phyloP scores from a whole-genome alignment of 1,284 basidiomycete species.

The Cryptococcus floricola region DNA sequence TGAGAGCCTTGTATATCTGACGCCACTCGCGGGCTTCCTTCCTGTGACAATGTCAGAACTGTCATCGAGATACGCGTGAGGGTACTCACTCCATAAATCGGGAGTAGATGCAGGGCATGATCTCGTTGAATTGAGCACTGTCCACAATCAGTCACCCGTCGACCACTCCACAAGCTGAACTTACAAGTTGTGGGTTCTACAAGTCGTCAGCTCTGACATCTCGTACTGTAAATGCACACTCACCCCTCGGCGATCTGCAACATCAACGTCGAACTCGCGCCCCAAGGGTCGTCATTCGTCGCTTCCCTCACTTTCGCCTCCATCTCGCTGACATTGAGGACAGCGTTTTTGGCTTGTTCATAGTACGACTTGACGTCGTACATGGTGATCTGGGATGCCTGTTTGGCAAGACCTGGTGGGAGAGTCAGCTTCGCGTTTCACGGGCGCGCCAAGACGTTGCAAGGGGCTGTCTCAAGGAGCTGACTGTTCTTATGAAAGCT shows the following conservation, averaged over 20 bases:
- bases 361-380: slow-evolving; percentile 94
- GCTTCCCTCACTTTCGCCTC: slow-evolving; percentile 96
- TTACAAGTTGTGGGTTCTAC: slow-evolving; percentile 41
- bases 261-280: slow-evolving; percentile 96
- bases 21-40: slow-evolving; percentile 98
- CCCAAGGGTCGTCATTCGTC: slow-evolving; percentile 98
- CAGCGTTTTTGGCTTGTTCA: slow-evolving; percentile 68
- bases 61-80: slow-evolving; percentile 51
- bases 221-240: slow-evolving; percentile 39
- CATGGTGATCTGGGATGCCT: slow-evolving; percentile 53
- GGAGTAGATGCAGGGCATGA: slow-evolving; percentile 96
- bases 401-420: slow-evolving; percentile 43
- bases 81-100: slow-evolving; percentile 90
- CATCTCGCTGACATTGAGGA: slow-evolving; percentile 93
- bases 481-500: slow-evolving; percentile 3
- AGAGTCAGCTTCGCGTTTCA: background rate
- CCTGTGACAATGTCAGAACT: slow-evolving; percentile 66
- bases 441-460: background rate
- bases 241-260: slow-evolving; percentile 95
- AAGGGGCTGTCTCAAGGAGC: background rate
- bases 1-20: slow-evolving; percentile 98
- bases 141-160: background rate
- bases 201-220: slow-evolving; percentile 1
- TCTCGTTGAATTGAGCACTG: slow-evolving; percentile 98
- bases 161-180: background rate